Evolutionary conservation across 1,139 yeast genomes (phyloP), one percentile per base, ranked within the genome.

Genomic region (Candida albicans): DNA sequence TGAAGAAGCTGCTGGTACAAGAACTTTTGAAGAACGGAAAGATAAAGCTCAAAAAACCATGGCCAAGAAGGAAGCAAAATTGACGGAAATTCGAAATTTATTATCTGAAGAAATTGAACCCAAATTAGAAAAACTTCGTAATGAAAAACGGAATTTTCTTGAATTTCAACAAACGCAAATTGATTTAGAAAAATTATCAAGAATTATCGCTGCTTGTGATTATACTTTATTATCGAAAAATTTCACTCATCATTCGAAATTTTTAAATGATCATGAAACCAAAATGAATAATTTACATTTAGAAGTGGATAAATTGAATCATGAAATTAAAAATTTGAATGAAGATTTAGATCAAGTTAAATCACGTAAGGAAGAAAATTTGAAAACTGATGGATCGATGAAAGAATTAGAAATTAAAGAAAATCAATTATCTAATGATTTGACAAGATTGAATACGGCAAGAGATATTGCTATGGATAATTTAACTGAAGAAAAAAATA

Each of bases 1-100:
- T 48, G 99, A 93, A 66, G 99, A 95, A 67, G 99, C 99, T 0
- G 96, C 99, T 0, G 99, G 99, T 7, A 95, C 99, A 0, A 80
- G 95, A 50, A 88, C 95, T 74, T 95, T 89, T 60, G 99, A 93
- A 62, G 96, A 90, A 51, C 79, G 96, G 49, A 84, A 93, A 55
- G 96, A 88, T 48, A 88, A 88, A 60, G 97, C 98, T 0, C 85
- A 88, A 57, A 84, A 87, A 59, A 89, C 96, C 1, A 89, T 93
- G 88, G 79, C 84, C 0, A 91, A 90, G 64, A 93, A 93, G 59
- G 96, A 93, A 53, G 79, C 86, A 15, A 90, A 90, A 54, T 75
- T 93, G 40, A 79, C 75, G 37, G 96, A 90, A 60, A 91, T 90
- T 41, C 75, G 88, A 53, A 75, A 77, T 34, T 66, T 91, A 44